Evolutionary conservation across 345 rosid species (phyloP), one percentile per base, ranked within the genome.

Genomic region (Durio zibethinus): DNA sequence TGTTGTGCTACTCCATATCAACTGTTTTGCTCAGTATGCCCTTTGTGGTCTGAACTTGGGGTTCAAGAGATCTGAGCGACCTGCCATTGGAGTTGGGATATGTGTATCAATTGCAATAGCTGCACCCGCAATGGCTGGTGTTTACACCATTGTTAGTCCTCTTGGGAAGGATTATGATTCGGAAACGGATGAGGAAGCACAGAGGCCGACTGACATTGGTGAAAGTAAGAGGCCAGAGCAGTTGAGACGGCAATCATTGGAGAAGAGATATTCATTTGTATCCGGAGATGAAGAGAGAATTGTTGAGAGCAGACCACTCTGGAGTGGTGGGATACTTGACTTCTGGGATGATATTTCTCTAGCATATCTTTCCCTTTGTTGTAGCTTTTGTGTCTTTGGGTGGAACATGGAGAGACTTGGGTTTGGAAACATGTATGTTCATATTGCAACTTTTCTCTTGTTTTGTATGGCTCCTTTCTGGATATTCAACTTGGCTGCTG

Each of bases 371-470:
- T 96, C 98, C 7, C 88, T 90, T 6, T 90, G 92, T 81, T 95
- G 98, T 77, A 87, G 84, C 16, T 95, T 86, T 80, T 95, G 96
- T 86, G 97, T 93, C 54, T 95, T 95, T 42, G 98, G 99, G 53
- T 92, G 98, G 99, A 93, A 95, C 79, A 92, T 92, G 99, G 98
- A 95, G 81, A 90, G 97, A 79, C 91, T 95, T 42, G 96, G 98
- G 23, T 92, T 95, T 72, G 99, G 99, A 47, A 95, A 95, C 87
- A 92, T 91, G 97, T 95, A 92, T 78, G 99, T 93, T 50, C 98
- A 95, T 79, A 89, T 93, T 52, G 96, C 96, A 0, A 95, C 98
- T 14, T 95, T 93, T 77, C 75, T 90, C 74, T 90, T 93, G 76
- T 95, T 95, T 47, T 95, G 98, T 83, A 66, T 87, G 82, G 97